These are phyloP conservation scores for Apophysomyces elegans DNA, from an alignment of 371 early-diverging fungal genomes.

Conservation along the genomic window DNA sequence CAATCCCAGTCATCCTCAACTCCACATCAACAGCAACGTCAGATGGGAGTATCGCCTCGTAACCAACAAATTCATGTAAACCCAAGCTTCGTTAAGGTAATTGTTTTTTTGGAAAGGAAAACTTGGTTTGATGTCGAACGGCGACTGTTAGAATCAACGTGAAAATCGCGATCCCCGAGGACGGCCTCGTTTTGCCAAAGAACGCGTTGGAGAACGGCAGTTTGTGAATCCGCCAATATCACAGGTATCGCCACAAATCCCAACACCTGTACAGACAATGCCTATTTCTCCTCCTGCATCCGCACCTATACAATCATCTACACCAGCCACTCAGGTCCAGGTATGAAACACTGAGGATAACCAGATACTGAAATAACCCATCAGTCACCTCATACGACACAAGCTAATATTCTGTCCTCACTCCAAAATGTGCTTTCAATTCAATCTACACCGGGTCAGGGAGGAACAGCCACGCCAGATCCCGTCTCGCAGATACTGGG, in stretches of 20 bases:
- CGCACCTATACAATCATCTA: conserved; percentile 1
- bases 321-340: neutral
- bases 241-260: neutral
- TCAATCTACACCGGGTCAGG: conserved; percentile 8
- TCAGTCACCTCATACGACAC: conserved; percentile 16
- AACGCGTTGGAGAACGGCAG: neutral
- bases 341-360: neutral
- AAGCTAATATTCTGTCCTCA: conserved; percentile 24
- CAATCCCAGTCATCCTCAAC: conserved; percentile 13
- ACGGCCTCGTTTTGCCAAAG: conserved; percentile 17
- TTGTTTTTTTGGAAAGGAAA: conserved; percentile 12
- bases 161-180: conserved; percentile 31
- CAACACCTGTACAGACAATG: neutral
- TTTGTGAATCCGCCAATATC: neutral
- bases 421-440: conserved; percentile 33
- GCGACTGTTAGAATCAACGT: conserved; percentile 2
- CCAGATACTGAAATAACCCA: conserved; percentile 8
- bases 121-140: neutral
- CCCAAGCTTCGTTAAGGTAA: conserved; percentile 66
- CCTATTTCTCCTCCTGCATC: neutral
- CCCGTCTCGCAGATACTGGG: conserved; percentile 35
- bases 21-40: conserved; percentile 23
- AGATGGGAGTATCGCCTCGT: conserved; percentile 13
- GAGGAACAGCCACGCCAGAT: conserved; percentile 14
- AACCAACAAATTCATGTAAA: conserved; percentile 61